phyloP scores from a whole-genome alignment of 2,329 filamentous ascomycete genomes.

The Talaromyces sp. region DNA sequence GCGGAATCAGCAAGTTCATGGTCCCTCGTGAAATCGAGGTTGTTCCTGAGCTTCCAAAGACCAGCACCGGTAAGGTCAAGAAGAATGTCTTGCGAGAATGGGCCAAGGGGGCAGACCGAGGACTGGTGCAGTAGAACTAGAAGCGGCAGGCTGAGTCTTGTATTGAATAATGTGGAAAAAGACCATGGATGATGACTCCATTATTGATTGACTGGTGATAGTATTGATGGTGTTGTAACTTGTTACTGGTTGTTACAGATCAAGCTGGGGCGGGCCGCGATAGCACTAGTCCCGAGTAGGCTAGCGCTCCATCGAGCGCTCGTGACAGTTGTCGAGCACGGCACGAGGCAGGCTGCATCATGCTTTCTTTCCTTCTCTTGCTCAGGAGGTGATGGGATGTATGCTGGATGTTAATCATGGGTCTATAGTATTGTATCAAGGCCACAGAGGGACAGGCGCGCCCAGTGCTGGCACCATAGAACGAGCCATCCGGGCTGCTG shows the following conservation, averaged over 20 bases:
- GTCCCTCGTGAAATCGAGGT: constrained; percentile 67
- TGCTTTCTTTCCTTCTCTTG: neutral
- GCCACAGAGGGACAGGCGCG: neutral
- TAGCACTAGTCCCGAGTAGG: neutral
- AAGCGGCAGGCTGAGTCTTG: neutral
- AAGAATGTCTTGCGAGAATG: constrained; percentile 90
- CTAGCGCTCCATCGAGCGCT: neutral
- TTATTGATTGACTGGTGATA: neutral
- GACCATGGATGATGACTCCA: neutral
- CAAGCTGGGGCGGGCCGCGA: neutral
- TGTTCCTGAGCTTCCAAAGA: constrained; percentile 87
- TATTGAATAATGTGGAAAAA: neutral
- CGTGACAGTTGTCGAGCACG: neutral
- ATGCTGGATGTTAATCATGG: neutral
- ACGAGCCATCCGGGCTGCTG: neutral
- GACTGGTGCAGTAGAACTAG: constrained; percentile 4
- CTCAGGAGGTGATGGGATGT: neutral
- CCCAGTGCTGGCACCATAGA: neutral
- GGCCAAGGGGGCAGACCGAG: constrained; percentile 55
- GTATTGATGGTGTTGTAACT: too few species aligned
- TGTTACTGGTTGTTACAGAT: neutral
- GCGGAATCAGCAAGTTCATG: constrained; percentile 87
- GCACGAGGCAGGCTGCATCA: neutral
- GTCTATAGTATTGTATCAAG: neutral
- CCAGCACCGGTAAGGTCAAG: constrained; percentile 90